A percentile compares a stretch with the other conserved stretches of the same genome.
Conservation (phyloP, 805 yeast species). For the Candida silvicultrix region DNA sequence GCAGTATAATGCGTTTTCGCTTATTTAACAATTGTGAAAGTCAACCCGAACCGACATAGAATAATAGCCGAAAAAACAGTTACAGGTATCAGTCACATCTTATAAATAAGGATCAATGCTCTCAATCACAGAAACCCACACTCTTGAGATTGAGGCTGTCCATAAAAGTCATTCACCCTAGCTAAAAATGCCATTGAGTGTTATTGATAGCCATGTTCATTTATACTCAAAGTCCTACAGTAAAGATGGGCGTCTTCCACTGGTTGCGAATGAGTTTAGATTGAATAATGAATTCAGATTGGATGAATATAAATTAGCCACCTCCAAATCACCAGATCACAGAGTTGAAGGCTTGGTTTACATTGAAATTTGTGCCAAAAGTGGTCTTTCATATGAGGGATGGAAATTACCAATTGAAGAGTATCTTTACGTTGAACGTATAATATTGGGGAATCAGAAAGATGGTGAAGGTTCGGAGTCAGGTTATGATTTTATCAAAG, state of each 20-base stretch:
- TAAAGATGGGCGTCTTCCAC: neutral
- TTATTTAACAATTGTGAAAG: neutral
- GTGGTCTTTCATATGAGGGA: conserved; percentile 5
- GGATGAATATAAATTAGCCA: conserved; percentile 4
- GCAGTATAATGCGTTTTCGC: neutral
- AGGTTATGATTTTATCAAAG: conserved; percentile 14
- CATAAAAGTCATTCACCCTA: too few species aligned
- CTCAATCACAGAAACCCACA: too few species aligned
- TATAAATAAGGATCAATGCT: too few species aligned
- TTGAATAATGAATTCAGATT: conserved; percentile 6
- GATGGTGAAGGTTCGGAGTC: neutral
- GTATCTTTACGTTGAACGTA: conserved; percentile 5
- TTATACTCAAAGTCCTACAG: conserved; percentile 10
- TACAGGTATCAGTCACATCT: too few species aligned
- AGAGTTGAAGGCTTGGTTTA: conserved; percentile 9
- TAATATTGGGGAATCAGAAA: neutral
- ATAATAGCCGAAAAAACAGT: neutral
- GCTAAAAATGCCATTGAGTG: neutral
- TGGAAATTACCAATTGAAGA: conserved; percentile 14
- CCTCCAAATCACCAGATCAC: neutral
- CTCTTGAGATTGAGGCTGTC: too few species aligned
- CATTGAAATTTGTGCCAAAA: conserved; percentile 13
- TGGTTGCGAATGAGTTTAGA: conserved; percentile 2
- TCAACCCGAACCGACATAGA: too few species aligned
- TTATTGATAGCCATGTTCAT: conserved; percentile 18